These are phyloP conservation scores for Fusarium miscanthi DNA, from an alignment of 2,329 filamentous ascomycete species.

Conservation along the genomic window DNA sequence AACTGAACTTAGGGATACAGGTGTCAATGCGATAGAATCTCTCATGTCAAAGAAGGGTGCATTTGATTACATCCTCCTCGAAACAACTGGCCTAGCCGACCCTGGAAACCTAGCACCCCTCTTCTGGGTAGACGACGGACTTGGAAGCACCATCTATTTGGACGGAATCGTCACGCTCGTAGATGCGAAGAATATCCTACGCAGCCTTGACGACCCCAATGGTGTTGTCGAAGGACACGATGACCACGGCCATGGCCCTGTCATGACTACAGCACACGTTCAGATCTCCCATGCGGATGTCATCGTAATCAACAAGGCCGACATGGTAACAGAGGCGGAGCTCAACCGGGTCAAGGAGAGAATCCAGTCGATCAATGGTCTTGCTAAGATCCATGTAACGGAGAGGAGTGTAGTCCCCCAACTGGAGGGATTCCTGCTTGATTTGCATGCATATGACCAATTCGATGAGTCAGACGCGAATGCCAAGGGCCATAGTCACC, in stretches of 20 bases:
- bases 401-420: slow-evolving; percentile 81
- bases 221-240: slow-evolving; percentile 65
- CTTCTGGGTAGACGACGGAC: slow-evolving; percentile 97
- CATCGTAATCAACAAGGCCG: slow-evolving; percentile 92
- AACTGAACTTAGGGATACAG: slow-evolving; percentile 74
- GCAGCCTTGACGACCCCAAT: slow-evolving; percentile 79
- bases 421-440: slow-evolving; percentile 86
- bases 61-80: slow-evolving; percentile 97
- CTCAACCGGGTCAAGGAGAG: slow-evolving; percentile 76
- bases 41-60: slow-evolving; percentile 93
- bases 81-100: slow-evolving; percentile 95
- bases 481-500: slow-evolving; percentile 85
- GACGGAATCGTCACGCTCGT: slow-evolving; percentile 97
- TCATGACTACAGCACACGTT: slow-evolving; percentile 91
- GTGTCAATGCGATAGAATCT: slow-evolving; percentile 93
- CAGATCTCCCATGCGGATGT: slow-evolving; percentile 98
- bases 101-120: slow-evolving; percentile 94
- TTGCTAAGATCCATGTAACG: slow-evolving; percentile 87
- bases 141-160: slow-evolving; percentile 94
- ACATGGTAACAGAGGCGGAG: slow-evolving; percentile 79
- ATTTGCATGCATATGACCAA: slow-evolving; percentile 92
- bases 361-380: slow-evolving; percentile 86
- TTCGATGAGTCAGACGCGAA: slow-evolving; percentile 78
- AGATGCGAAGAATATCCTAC: slow-evolving; percentile 91
- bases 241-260: slow-evolving; percentile 67